Base-by-base conservation (phyloP, 768 basidiomycete species). In the Boletus vermiculosoides region DNA sequence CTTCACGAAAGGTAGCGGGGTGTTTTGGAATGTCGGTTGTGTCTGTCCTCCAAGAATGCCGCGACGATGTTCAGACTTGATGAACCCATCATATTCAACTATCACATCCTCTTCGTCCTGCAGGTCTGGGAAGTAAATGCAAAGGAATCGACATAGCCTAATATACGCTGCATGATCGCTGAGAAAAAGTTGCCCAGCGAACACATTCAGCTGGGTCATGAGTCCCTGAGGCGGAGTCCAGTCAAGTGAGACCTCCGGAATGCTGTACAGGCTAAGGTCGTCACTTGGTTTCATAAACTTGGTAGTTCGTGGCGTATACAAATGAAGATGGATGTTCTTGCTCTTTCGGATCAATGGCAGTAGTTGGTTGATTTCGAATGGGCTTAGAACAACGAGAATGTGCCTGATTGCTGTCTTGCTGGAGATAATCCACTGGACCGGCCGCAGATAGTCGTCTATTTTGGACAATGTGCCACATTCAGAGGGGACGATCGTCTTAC, bases 111-210 rank as follows among this genome's bases (percentile, higher is more conserved):
- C 77, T 2, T 76, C 77, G 3, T 75, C 79, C 33, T 80, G 74
- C 73, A 69, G 78, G 4, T 81, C 76, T 13, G 64, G 72, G 6
- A 79, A 71, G 9, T 68, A 59, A 12, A 79, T 23, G 4, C 78
- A 73, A 33, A 81, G 63, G 53, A 75, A 66, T 25, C 63, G 57
- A 54, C 79, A 79, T 16, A 77, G 36, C 1, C 55, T 59, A 28
- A 57, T 58, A 49, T 80, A 81, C 3, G 72, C 61, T 12, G 54
- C 55, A 25, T 70, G 62, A 23, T 74, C 63, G 11, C 63, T 64
- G 37, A 79, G 52, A 53, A 76, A 81, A 4, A 81, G 67, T 52
- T 81, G 78, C 3, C 78, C 80, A 18, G 78, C 76, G 59, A 75
- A 79, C 31, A 80, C 57, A 41, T 76, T 78, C 34, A 81, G 65